Percentiles rank a stretch among this genome's conserved stretches.
Evolutionary conservation across 345 rosid genomes (phyloP).

Genomic region (Euphorbia pulcherrima): DNA sequence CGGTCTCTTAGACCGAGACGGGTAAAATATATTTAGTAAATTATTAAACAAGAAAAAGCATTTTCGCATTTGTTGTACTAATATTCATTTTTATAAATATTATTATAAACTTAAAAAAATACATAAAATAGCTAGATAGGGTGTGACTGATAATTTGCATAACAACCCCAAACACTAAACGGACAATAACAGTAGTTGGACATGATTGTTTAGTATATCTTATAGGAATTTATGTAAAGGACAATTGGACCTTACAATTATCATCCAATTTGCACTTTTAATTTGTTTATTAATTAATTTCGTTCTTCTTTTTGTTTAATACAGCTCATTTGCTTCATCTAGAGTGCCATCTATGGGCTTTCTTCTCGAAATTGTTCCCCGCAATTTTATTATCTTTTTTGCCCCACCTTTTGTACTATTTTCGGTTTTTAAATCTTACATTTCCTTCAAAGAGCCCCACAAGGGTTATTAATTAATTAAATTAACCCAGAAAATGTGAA

Average conservation of each 20-base stretch:
- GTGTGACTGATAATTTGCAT: background rate
- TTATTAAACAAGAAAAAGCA: too few species aligned
- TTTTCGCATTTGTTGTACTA: too few species aligned
- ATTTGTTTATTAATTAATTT: background rate
- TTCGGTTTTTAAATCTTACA: background rate
- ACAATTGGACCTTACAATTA: background rate
- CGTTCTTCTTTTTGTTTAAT: background rate
- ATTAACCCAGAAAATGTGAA: background rate
- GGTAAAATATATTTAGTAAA: too few species aligned
- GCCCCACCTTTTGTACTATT: conserved; percentile 14
- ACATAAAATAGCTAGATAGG: too few species aligned
- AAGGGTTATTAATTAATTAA: background rate
- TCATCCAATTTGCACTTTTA: background rate
- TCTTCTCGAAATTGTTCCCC: conserved; percentile 18
- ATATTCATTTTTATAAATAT: too few species aligned
- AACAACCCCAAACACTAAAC: background rate
- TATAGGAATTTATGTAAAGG: background rate
- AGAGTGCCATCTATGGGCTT: conserved; percentile 4
- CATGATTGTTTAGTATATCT: conserved; percentile 7
- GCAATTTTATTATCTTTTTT: conserved; percentile 18
- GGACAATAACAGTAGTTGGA: background rate
- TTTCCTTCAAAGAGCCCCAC: background rate
- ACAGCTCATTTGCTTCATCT: conserved; percentile 30
- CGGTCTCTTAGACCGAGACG: too few species aligned
- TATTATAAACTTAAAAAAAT: too few species aligned